A percentile compares a stretch with the other conserved stretches of the same genome.
Evolutionary conservation across 306 rosid genomes (phyloP).

Genomic region (Fragaria iinumae): DNA sequence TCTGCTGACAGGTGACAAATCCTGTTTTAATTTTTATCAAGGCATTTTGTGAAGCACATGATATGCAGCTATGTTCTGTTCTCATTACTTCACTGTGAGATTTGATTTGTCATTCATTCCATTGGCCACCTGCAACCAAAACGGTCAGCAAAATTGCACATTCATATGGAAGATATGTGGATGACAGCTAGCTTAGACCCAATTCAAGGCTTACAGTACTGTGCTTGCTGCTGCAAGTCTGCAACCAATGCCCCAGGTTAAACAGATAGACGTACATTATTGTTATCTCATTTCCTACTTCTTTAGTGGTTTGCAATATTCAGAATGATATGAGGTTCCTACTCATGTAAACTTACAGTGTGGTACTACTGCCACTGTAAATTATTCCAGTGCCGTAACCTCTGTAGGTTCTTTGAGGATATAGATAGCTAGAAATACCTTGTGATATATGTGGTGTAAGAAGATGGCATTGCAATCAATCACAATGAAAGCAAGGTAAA

Average conservation of each 20-base stretch:
- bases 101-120: conserved; percentile 15
- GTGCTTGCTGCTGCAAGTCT: background rate
- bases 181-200: conserved; percentile 1
- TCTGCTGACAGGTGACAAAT: conserved; percentile 16
- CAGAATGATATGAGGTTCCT: background rate
- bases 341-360: background rate
- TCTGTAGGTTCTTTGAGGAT: background rate
- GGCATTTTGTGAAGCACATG: background rate
- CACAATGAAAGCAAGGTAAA: background rate
- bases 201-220: background rate
- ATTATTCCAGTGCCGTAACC: background rate
- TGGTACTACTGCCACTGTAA: background rate
- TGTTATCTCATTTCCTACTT: background rate
- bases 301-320: background rate
- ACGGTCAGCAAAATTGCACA: background rate
- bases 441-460: background rate
- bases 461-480: background rate
- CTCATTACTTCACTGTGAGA: background rate
- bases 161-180: background rate
- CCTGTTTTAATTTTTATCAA: background rate
- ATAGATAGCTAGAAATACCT: background rate
- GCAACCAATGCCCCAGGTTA: background rate
- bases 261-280: background rate
- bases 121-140: conserved; percentile 4
- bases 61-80: background rate